Base-by-base conservation (phyloP, 495 filamentous ascomycete species). In the Hypoxylon trugodes region DNA sequence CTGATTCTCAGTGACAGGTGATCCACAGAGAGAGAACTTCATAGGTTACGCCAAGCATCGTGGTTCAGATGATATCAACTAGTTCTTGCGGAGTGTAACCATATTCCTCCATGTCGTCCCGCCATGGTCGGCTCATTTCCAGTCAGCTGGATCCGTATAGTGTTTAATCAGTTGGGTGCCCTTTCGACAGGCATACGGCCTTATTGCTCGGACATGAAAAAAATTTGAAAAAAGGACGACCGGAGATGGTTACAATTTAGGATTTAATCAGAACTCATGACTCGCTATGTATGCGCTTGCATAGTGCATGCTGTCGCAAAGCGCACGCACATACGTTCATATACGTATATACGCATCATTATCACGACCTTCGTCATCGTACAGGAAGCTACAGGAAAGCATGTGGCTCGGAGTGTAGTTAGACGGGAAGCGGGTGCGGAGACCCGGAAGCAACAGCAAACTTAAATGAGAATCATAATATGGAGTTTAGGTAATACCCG, bases 91-190 rank as follows among this genome's bases (percentile, higher is more conserved):
- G 47, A 48, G 45, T 45, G 41, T 10, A 21, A 35, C 35, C 12
- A 16, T 48, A 24, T 32, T 40, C 42, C 13, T 7, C 49, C 19
- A 18, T 1, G 13, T 5, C 21, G 26, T 33, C 52, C 35, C 38
- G 53, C 16, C 38, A 36, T 32, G 38, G 10, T 58, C 25, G 48
- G 30, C 38, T 21, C 48, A 36, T 52, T 58, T 36, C 47, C 58
- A 62, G 64, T 67, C 64, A 67, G 58, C 58, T 67, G 64, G 58
- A 36, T 57, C 46, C 50, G 43, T 26, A 56, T 61, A 66, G 48
- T 26, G 62, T 41, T 61, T 48, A 24, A 38, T 32, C n/a, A 37
- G 33, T 46, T 26, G 36, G 50, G 26, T 53, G 45, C 42, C 49
- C 37, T 56, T 18, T 54, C 33, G 35, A 41, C 19, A 25, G 42